Conservation (phyloP, 345 rosid genomes). For the Cardiospermum halicacabum region DNA sequence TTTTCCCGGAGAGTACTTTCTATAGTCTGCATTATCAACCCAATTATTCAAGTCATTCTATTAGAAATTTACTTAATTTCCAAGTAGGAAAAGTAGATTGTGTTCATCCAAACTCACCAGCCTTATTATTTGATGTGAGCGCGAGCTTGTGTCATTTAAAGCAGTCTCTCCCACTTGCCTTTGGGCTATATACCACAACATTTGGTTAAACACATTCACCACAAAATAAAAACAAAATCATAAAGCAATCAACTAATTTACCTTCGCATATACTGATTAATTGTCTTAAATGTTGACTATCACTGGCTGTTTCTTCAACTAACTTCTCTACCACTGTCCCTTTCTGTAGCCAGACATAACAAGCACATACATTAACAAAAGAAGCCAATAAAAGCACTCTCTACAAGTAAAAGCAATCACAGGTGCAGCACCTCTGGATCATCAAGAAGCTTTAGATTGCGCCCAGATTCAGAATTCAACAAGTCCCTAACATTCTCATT, state of each 20-base stretch:
- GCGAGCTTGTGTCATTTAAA: constrained; percentile 89
- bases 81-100: neutral
- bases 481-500: constrained; percentile 94
- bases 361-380: constrained; percentile 1
- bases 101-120: constrained; percentile 50
- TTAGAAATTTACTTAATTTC: neutral
- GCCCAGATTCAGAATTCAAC: constrained; percentile 86
- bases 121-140: constrained; percentile 97
- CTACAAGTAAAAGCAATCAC: neutral
- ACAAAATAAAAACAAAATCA: neutral
- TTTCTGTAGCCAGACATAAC: constrained; percentile 52
- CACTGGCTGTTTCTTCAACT: constrained; percentile 80
- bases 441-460: constrained; percentile 92
- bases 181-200: constrained; percentile 57
- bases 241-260: constrained; percentile 22
- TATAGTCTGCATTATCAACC: constrained; percentile 55
- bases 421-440: constrained; percentile 84
- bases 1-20: constrained; percentile 90
- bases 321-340: constrained; percentile 98
- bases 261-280: constrained; percentile 94
- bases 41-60: constrained; percentile 19
- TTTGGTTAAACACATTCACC: constrained; percentile 11
- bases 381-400: constrained; percentile 3
- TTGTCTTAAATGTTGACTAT: constrained; percentile 75
- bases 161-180: constrained; percentile 99